Percentiles rank a stretch among this genome's conserved stretches.
These are phyloP conservation scores for Ailanthus altissimus DNA, from an alignment of 345 rosid genomes.

Conservation along the genomic window DNA sequence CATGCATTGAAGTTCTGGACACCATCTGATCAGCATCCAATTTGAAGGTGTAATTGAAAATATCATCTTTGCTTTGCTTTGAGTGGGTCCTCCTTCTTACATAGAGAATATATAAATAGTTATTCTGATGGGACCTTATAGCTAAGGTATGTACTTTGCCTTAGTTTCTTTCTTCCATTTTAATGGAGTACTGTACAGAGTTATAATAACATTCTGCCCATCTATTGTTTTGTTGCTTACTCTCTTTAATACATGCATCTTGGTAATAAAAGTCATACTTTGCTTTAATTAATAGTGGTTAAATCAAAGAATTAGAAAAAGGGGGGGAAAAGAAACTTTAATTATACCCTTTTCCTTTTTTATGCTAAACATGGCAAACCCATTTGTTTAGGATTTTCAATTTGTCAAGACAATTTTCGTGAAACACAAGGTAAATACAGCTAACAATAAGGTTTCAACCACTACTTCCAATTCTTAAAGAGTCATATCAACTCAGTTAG, in stretches of 20 bases:
- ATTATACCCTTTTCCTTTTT: conserved; percentile 26
- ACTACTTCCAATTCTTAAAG: background rate
- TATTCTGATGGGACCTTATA: conserved; percentile 16
- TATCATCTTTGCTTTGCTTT: background rate
- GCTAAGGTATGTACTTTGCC: background rate
- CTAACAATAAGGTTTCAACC: conserved; percentile 2
- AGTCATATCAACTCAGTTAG: background rate
- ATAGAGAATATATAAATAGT: background rate
- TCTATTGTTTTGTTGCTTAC: background rate
- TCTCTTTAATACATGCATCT: conserved; percentile 9
- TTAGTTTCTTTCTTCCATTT: conserved; percentile 2
- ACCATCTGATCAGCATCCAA: conserved; percentile 19
- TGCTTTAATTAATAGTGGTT: background rate
- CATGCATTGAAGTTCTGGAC: conserved; percentile 25
- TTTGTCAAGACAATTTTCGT: conserved; percentile 10
- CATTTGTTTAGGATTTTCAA: conserved; percentile 11
- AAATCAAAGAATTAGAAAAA: background rate
- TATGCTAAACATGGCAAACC: conserved; percentile 24
- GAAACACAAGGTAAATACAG: conserved; percentile 21
- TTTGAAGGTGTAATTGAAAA: conserved; percentile 2
- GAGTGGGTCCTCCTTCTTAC: conserved; percentile 21
- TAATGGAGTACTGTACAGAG: conserved; percentile 1
- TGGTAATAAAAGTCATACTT: background rate
- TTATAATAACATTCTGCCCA: background rate
- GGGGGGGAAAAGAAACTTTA: background rate